Evolutionary conservation across 106 monocot genomes (phyloP), one percentile per base, ranked within the genome.

Genomic region (Acorus gramineus): DNA sequence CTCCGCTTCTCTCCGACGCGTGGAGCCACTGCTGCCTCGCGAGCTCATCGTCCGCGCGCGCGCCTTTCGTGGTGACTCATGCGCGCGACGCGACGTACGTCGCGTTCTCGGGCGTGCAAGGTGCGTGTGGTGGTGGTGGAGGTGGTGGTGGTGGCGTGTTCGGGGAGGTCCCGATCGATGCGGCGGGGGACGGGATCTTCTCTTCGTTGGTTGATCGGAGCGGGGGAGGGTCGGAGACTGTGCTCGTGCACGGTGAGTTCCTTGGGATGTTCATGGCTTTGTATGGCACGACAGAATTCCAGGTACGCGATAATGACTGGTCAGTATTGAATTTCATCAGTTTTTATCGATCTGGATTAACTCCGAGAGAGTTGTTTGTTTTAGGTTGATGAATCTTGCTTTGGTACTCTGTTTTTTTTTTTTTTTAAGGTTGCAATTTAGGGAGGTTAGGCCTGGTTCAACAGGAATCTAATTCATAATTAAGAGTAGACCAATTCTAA

Each of bases 11-110:
- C 11, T 45, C 71, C 3, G 62, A 68, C 11, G 69, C 84, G 1
- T 85, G 80, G 80, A 52, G 63, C 51, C 77, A 56, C 59, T 85
- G 80, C 71, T 14, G 11, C 10, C 60, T 8, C 5, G 77, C 74
- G 7, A 57, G 63, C 63, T 50, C 62, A 44, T 60, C 66, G 50
- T 49, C 8, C 42, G 28, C 55, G 28, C 28, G 28, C 6, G 2
- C 70, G 1, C 13, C 59, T 51, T 77, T 80, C 63, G 62, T 55
- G 13, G 63, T 51, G 52, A 58, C 57, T 3, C 14, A 45, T 13
- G 14, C 56, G 3, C 69, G 45, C 8, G 80, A 44, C 14, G 73
- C 74, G 47, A 56, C 67, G 13, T 80, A 77, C 64, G 84, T 85
- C 12, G 73, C 74, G 4, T 85, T 85, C 70, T 77, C 84, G 43